Evolutionary conservation across 768 basidiomycete species (phyloP), one percentile per base, ranked within the genome.

Genomic region (Xerocomellus chrysenteron): DNA sequence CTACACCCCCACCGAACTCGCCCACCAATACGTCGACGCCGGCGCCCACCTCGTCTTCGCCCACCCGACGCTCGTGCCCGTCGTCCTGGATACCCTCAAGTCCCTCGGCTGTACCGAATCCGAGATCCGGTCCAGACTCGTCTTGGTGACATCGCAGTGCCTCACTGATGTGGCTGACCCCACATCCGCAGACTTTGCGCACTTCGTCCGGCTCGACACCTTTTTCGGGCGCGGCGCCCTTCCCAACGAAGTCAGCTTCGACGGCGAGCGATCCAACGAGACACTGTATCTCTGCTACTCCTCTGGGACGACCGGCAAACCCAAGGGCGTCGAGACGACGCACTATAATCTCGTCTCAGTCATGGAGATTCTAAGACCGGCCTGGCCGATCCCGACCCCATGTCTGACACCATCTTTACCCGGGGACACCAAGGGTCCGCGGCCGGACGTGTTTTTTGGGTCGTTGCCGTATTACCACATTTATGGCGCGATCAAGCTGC

Each of bases 281-380:
- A 90, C 90, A 0, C 69, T 76, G 4, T 83, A 82, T 60, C 65
- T 91, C 40, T 90, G 86, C 55, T 90, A 90, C 55, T 76, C 73
- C 7, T 74, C 73, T 67, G 90, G 90, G 5, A 92, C 90, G 1
- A 90, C 88, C 0, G 89, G 90, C 2, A 84, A 84, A 59, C 85
- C 91, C 3, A 94, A 93, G 71, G 91, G 82, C 7, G 81, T 84
- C 19, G 74, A 79, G 82, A 86, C 86, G 0, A 87, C 84, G 0
- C 86, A 88, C 66, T 76, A 80, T 55, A 93, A 93, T 62, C 68
- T 93, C 47, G 83, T 80, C 1, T 76, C 84, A 10, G 76, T 87
- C 48, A 62, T 86, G 5, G 75, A 80, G 46, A 84, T 85, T 19
- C 0, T 85, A 36, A 68, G 60, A 32, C 63, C 75, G 5, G 72